A percentile compares a stretch with the other conserved stretches of the same genome.
These are phyloP conservation scores for Fulvia fulva DNA, from an alignment of 2,329 filamentous ascomycete genomes.

Conservation along the genomic window DNA sequence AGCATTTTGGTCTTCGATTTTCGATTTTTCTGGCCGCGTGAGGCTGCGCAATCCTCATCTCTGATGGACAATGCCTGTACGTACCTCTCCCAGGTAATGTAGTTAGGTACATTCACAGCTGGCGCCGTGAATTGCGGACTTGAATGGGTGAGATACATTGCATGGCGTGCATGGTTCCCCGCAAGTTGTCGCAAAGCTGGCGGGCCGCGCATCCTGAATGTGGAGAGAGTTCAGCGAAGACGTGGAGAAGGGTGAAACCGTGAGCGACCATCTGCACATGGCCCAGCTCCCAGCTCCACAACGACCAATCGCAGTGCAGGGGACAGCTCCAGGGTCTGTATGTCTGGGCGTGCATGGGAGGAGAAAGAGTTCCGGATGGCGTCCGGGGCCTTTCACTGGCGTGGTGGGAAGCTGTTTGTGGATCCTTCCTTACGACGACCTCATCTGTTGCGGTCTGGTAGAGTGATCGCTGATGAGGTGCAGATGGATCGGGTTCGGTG, in stretches of 20 bases:
- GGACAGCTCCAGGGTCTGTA: not conserved
- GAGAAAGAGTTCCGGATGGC: not conserved
- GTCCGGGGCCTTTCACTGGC: not conserved
- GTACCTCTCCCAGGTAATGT: too few relatives aligned
- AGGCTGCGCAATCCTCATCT: too few relatives aligned
- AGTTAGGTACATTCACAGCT: not conserved
- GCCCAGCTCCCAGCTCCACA: not conserved
- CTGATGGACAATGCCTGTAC: too few relatives aligned
- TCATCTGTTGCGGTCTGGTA: slow-evolving; percentile 9
- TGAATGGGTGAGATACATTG: not conserved
- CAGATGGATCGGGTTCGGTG: not conserved
- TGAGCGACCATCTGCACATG: slow-evolving; percentile 4
- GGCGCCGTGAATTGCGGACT: not conserved
- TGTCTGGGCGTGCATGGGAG: not conserved
- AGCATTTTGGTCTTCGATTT: not conserved
- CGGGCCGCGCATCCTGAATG: not conserved
- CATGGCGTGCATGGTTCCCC: slow-evolving; percentile 6
- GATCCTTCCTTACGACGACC: slow-evolving; percentile 5
- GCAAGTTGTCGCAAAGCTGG: not conserved
- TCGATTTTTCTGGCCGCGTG: not conserved
- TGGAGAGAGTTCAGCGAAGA: slow-evolving; percentile 6
- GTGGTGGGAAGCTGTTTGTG: not conserved
- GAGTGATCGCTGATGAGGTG: slow-evolving; percentile 4
- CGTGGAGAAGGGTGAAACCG: not conserved
- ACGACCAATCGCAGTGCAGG: not conserved